phyloP scores from a whole-genome alignment of 2,329 filamentous ascomycete species.

The Aureobasidium vineae region DNA sequence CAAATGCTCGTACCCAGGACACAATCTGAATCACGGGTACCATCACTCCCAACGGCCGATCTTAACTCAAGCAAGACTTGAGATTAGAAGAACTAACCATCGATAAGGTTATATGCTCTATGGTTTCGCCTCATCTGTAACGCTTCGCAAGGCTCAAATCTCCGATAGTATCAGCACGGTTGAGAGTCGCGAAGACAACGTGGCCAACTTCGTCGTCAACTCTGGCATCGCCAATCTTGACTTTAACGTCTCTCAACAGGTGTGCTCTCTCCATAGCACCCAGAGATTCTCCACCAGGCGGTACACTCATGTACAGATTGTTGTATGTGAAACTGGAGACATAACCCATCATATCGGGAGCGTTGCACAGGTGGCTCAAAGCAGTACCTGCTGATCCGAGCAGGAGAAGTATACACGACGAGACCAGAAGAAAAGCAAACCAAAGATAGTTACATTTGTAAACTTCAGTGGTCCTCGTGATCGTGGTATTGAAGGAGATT shows the following conservation, averaged over 20 bases:
- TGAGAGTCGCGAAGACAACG: constrained; percentile 36
- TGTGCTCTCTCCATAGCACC: constrained; percentile 40
- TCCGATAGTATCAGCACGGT: not conserved
- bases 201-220: constrained; percentile 38
- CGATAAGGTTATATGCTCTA: not conserved
- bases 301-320: constrained; percentile 37
- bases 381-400: constrained; percentile 32
- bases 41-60: no score
- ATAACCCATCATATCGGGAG: constrained; percentile 40
- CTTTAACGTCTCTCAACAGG: constrained; percentile 37
- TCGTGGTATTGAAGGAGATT: constrained; percentile 21
- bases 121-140: not conserved
- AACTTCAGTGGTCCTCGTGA: constrained; percentile 29
- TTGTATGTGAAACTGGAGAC: constrained; percentile 43
- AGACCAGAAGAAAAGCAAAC: constrained; percentile 34
- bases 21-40: no score
- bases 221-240: constrained; percentile 38
- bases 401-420: constrained; percentile 32
- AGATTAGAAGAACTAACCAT: no score
- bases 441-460: constrained; percentile 37
- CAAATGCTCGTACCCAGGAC: no score
- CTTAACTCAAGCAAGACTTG: no score
- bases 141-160: not conserved
- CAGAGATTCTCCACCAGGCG: constrained; percentile 36
- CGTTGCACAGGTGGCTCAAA: constrained; percentile 36